Base-by-base conservation (phyloP, 495 filamentous ascomycete genomes). In the Poronia punctata region DNA sequence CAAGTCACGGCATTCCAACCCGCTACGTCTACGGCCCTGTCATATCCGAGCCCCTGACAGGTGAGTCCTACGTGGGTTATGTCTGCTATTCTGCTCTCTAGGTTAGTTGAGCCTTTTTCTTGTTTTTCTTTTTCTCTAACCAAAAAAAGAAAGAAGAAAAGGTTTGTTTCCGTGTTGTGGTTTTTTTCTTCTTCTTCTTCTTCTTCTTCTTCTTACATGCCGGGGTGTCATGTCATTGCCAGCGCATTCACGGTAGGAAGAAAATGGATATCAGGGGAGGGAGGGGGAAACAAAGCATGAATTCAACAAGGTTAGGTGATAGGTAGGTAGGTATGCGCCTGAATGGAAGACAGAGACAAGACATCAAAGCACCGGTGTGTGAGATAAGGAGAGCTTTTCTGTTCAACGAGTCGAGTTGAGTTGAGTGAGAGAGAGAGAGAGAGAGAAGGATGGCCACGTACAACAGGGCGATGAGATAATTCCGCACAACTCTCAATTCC, bases 1-100 rank as follows among this genome's bases (percentile, higher is more conserved):
- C 81, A 86, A 2, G 78, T 74, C 62, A 84, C 66, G 18, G 69
- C 55, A 47, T 84, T 87, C 84, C 83, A 89, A 3, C 56, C 61
- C 22, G 48, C 60, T 3, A 82, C 59, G 46, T 80, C 69, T 11
- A 74, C 14, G 35, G 76, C 71, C 11, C 54, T 55, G 2, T 71
- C 65, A 46, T 61, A 68, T 4, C 79, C 82, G 46, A 88, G 69
- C 3, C 60, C 74, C 46, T 69, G 62, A 28, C 64, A 74, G 0
- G 79, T 83, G 39, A 79, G 70, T 22, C 62, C 76, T n/a, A 88
- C 50, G 60, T 88, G 84, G 3, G 78, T 79, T 35, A 87, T 60
- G 46, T 88, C 84, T 10, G 73, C 82, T 18, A 84, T 61, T 38
- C 54, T 57, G 24, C 26, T 16, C 16, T 10, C 12, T 37, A 29